phyloP scores from a whole-genome alignment of 768 basidiomycete species.

The Crepidotus variabilis region DNA sequence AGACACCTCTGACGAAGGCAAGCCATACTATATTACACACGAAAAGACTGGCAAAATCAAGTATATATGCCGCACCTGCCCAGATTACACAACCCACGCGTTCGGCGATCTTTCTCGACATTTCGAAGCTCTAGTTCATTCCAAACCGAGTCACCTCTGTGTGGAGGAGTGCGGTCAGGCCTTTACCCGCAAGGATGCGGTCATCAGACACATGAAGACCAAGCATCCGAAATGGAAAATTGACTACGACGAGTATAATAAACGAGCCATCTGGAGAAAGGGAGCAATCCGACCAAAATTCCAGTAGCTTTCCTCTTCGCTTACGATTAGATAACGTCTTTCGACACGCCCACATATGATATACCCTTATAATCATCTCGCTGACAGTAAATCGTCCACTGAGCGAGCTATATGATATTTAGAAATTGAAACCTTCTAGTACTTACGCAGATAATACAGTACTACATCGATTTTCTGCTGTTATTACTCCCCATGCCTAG shows the following conservation, averaged over 20 bases:
- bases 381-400: no score
- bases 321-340: no score
- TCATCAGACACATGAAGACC: neutral
- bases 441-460: no score
- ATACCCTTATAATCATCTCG: no score
- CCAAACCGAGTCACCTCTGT: neutral
- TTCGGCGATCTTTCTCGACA: neutral
- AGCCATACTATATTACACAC: neutral
- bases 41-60: neutral
- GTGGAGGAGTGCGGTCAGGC: neutral
- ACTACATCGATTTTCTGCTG: no score
- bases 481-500: no score
- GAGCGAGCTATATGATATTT: no score
- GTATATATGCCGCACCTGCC: neutral
- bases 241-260: neutral
- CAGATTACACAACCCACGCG: neutral
- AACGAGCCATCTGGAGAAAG: neutral
- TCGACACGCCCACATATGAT: no score
- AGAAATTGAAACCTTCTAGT: no score
- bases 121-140: neutral
- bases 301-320: neutral
- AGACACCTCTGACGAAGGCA: neutral
- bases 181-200: neutral
- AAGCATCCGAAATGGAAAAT: neutral
- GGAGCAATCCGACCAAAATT: neutral